Conservation (phyloP, 768 basidiomycete species). For the Hygrophoropsis aurantiaca region DNA sequence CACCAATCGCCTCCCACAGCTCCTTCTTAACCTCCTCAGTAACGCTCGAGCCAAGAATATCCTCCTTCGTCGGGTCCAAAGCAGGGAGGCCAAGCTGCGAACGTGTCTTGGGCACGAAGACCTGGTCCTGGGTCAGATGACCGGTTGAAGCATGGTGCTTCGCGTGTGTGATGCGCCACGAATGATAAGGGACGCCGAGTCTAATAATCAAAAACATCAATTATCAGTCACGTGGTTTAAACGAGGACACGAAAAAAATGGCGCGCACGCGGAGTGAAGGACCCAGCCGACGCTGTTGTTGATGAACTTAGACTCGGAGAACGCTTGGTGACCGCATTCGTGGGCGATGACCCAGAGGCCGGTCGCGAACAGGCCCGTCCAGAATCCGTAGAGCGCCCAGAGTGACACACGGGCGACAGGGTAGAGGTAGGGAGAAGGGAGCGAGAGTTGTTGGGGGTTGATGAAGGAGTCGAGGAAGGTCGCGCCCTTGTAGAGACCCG, state of each 20-base stretch:
- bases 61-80: conserved; percentile 68
- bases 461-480: conserved; percentile 64
- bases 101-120: conserved; percentile 92
- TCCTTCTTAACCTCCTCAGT: conserved; percentile 67
- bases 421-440: conserved; percentile 65
- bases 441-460: conserved; percentile 49
- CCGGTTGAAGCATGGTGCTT: conserved; percentile 95
- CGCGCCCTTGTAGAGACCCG: conserved; percentile 64
- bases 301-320: conserved; percentile 86
- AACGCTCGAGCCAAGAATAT: conserved; percentile 62
- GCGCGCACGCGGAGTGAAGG: conserved; percentile 79
- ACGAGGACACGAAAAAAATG: conserved; percentile 8
- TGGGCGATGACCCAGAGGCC: conserved; percentile 95
- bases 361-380: conserved; percentile 81
- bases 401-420: conserved; percentile 59
- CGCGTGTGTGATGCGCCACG: conserved; percentile 92
- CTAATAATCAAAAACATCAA: conserved; percentile 37
- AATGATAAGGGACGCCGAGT: conserved; percentile 94
- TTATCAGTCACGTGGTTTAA: conserved; percentile 22
- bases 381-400: conserved; percentile 83
- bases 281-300: conserved; percentile 94
- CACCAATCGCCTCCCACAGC: conserved; percentile 84
- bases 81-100: conserved; percentile 63
- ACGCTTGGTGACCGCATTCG: conserved; percentile 96
- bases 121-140: conserved; percentile 94